Base-by-base conservation (phyloP, 352 stramenopile species). In the Globisporangium uncinulatum region DNA sequence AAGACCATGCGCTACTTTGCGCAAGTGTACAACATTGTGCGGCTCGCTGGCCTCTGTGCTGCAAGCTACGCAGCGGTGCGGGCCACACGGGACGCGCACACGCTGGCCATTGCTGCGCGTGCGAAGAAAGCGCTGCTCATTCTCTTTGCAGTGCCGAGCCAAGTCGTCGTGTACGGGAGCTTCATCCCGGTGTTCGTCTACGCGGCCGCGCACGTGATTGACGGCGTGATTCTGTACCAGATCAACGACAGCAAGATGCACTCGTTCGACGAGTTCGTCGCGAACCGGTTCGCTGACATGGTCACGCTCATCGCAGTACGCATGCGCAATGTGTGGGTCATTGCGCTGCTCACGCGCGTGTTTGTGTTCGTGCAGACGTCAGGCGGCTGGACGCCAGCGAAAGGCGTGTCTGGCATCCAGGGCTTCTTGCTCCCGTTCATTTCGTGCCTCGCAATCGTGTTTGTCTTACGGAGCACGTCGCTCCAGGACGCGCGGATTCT, bases 111-210 rank as follows among this genome's bases (percentile, higher is more conserved):
- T 6, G 34, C 42, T 4, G 24, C 19, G 20, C 54, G 59, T 13
- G 41, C 49, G 14, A 61, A 51, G 21, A 43, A 55, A 10, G 63
- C 71, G n/a, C 19, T 69, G 50, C 63, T 56, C 6, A 59, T 81
- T 3, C 71, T 83, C 34, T 83, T 80, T 50, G 61, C 66, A 15
- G 54, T 81, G 5, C 73, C 73, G n/a, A 81, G 55, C 41, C 73
- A 83, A 47, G 69, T 79, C 6, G 62, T 81, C 4, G 71, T 83
- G 45, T 83, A 81, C 41, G 73, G 73, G 14, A 83, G 73, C 54
- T 75, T 76, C 63, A 47, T 83, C 32, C 69, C 73, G 6, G 69
- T 79, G 43, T 62, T 80, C 37, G 47, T 74, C 20, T 83, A 81
- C 54, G 66, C 73, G 14, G 74, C 67, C 41, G 73, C 71, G 13